Evolutionary conservation across 2,329 filamentous ascomycete genomes (phyloP).

Genomic region (Colletotrichum sidae): DNA sequence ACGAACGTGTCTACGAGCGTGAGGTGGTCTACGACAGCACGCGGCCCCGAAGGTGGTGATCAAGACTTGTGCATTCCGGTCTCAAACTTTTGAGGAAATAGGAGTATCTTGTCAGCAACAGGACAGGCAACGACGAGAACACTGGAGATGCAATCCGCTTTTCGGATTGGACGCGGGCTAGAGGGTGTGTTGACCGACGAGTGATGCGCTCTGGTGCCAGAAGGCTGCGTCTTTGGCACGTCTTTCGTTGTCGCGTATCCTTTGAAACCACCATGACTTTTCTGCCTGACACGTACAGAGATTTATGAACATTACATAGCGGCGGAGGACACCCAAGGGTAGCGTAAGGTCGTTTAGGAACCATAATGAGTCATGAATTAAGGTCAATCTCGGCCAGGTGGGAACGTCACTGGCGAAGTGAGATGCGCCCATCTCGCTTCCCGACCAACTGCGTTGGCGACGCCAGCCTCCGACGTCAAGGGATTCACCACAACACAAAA

Average conservation of each 20-base stretch:
- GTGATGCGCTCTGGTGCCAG: not conserved
- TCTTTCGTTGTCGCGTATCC: slow-evolving; percentile 20
- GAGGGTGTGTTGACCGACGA: too few relatives aligned
- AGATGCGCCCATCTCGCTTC: too few relatives aligned
- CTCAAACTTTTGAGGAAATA: not conserved
- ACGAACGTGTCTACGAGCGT: slow-evolving; percentile 74
- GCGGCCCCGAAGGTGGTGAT: slow-evolving; percentile 26
- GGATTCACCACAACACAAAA: too few relatives aligned
- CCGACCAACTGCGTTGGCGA: too few relatives aligned
- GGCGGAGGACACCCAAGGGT: slow-evolving; percentile 27
- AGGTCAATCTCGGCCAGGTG: too few relatives aligned
- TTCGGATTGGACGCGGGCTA: too few relatives aligned
- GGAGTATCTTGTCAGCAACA: too few relatives aligned
- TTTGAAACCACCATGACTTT: slow-evolving; percentile 18
- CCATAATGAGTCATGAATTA: slow-evolving; percentile 35
- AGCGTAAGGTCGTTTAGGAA: slow-evolving; percentile 36
- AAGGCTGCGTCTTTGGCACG: slow-evolving; percentile 4
- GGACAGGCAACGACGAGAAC: too few relatives aligned
- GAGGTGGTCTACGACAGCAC: slow-evolving; percentile 73
- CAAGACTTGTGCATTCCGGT: slow-evolving; percentile 12
- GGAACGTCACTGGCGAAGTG: too few relatives aligned
- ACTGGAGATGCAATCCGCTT: too few relatives aligned
- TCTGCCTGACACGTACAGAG: slow-evolving; percentile 35
- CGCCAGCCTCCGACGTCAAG: too few relatives aligned
- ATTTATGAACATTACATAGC: slow-evolving; percentile 37